Conservation (phyloP, 2,329 filamentous ascomycete species). For the Dryadomyces quercivorus region DNA sequence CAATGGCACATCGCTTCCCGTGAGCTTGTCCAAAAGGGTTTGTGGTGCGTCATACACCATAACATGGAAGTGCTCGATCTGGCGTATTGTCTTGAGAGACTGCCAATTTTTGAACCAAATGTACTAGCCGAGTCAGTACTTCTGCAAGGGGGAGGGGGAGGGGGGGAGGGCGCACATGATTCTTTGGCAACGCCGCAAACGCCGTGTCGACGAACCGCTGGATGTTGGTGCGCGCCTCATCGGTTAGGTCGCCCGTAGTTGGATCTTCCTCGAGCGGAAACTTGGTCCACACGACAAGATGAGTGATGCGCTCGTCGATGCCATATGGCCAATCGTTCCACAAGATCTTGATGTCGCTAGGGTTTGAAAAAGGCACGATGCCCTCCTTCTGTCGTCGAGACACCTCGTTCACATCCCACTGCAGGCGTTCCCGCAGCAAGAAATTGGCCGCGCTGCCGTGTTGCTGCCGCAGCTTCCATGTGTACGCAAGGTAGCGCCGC, state of each 20-base stretch:
- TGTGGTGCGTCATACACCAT: constrained; percentile 72
- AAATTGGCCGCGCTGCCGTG: constrained; percentile 73
- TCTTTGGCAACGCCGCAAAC: constrained; percentile 45
- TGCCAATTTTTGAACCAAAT: constrained; percentile 89
- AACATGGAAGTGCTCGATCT: constrained; percentile 89
- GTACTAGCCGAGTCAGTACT: constrained; percentile 16
- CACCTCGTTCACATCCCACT: constrained; percentile 45
- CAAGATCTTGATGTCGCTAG: constrained; percentile 57
- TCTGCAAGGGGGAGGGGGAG: background rate
- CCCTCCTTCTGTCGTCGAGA: constrained; percentile 12
- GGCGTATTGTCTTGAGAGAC: constrained; percentile 70
- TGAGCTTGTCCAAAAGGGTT: constrained; percentile 57
- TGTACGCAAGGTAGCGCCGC: constrained; percentile 64
- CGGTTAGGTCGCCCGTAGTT: constrained; percentile 53
- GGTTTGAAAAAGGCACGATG: constrained; percentile 28
- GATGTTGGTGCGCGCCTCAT: constrained; percentile 49
- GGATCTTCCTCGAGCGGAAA: constrained; percentile 63
- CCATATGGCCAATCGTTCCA: constrained; percentile 95
- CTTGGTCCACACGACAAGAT: constrained; percentile 89
- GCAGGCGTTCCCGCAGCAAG: constrained; percentile 55
- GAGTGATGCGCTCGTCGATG: constrained; percentile 62
- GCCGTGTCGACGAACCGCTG: constrained; percentile 55
- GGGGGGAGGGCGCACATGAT: constrained; percentile 34
- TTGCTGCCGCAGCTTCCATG: constrained; percentile 45
- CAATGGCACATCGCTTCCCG: constrained; percentile 60